Evolutionary conservation across 495 filamentous ascomycete genomes (phyloP).

Genomic region (Tuber umbilicatum): DNA sequence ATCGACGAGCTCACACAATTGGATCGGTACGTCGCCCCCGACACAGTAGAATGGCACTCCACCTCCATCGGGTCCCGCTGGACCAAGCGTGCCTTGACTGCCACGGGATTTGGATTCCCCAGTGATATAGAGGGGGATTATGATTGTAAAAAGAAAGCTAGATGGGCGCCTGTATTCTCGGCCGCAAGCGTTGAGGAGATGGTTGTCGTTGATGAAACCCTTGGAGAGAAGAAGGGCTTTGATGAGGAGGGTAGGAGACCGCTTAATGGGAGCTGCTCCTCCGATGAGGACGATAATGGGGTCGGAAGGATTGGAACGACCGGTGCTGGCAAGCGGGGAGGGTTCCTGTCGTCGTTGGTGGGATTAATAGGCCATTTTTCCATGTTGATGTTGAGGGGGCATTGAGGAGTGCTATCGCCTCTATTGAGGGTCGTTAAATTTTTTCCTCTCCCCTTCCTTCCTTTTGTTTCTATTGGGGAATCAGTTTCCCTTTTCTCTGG

Average conservation of each 20-base stretch:
- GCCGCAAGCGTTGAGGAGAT: constrained; percentile 79
- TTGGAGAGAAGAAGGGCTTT: constrained; percentile 35
- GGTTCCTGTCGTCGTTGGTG: constrained; percentile 66
- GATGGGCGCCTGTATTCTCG: constrained; percentile 92
- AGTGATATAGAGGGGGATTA: constrained; percentile 45
- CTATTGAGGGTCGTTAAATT: constrained; percentile 49
- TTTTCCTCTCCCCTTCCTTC: background rate
- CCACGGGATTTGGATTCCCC: constrained; percentile 88
- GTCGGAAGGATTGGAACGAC: constrained; percentile 15
- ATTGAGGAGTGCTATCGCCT: constrained; percentile 81
- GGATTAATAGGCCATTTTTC: constrained; percentile 85
- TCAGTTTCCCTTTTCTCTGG: constrained; percentile 1
- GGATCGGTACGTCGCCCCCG: constrained; percentile 81
- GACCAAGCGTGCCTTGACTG: constrained; percentile 91
- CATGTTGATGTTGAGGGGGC: constrained; percentile 91
- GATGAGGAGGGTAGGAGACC: constrained; percentile 19
- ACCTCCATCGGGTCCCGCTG: constrained; percentile 92
- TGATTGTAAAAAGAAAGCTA: constrained; percentile 50
- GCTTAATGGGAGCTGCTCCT: constrained; percentile 9
- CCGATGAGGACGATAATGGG: background rate
- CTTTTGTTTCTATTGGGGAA: background rate
- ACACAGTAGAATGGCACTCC: constrained; percentile 91
- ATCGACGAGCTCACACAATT: constrained; percentile 98
- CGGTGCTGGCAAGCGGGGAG: constrained; percentile 50
- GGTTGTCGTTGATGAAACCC: constrained; percentile 55